Evolutionary conservation across 805 yeast species (phyloP).

Genomic region (Ascoidea rubescens): DNA sequence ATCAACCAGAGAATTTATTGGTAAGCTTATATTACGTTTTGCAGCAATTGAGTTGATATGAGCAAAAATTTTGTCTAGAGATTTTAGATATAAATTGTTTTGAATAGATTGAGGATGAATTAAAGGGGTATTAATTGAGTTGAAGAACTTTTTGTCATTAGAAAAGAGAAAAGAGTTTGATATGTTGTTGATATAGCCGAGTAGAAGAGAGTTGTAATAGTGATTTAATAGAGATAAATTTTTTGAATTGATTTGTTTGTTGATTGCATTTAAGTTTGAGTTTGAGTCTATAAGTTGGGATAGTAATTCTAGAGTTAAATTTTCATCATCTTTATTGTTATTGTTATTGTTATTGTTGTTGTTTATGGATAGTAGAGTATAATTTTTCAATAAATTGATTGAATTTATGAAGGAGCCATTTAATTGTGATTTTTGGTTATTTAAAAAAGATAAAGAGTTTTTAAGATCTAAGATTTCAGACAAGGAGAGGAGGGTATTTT

Average conservation of each 20-base stretch:
- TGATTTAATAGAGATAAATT: too few relatives aligned
- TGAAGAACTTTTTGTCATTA: too few relatives aligned
- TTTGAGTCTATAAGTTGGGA: neutral
- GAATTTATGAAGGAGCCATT: neutral
- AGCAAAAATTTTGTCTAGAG: neutral
- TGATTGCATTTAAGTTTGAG: too few relatives aligned
- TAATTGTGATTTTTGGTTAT: constrained; percentile 1
- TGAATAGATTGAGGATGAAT: neutral
- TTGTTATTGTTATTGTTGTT: constrained; percentile 3
- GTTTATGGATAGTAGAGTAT: neutral
- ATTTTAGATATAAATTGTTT: too few relatives aligned
- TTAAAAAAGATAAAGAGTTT: neutral
- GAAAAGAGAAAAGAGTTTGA: neutral
- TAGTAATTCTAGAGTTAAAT: constrained; percentile 4
- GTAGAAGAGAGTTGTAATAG: neutral
- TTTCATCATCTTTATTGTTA: constrained; percentile 1
- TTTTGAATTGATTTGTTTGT: too few relatives aligned
- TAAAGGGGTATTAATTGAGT: neutral
- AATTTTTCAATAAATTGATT: constrained; percentile 4
- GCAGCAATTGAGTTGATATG: neutral
- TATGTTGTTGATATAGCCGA: too few relatives aligned
- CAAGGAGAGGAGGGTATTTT: constrained; percentile 2
- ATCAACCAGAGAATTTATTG: neutral
- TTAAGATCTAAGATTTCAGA: constrained; percentile 10
- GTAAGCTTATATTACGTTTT: neutral